Conservation (phyloP, 2,329 filamentous ascomycete genomes). For the Nemania sp. region DNA sequence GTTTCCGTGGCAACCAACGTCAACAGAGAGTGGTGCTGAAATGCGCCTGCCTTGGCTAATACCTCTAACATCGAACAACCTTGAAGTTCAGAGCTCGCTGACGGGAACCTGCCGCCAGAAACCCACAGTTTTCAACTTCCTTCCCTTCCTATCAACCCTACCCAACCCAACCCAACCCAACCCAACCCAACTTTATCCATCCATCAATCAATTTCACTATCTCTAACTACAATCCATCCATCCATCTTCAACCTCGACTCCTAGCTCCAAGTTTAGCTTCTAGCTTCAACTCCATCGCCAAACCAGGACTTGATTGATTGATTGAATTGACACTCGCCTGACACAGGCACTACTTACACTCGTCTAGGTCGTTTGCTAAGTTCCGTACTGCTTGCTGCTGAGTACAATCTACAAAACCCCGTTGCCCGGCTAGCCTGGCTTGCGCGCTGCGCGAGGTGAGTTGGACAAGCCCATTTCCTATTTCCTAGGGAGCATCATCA, state of each 20-base stretch:
- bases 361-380: constrained; percentile 51
- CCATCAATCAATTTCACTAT: too few species aligned
- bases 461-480: constrained; percentile 24
- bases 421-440: constrained; percentile 54
- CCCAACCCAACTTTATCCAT: constrained; percentile 3
- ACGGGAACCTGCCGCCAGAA: constrained; percentile 25
- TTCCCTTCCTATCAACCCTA: constrained; percentile 5
- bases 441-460: constrained; percentile 54
- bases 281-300: not conserved
- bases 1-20: constrained; percentile 39
- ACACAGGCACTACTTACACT: constrained; percentile 45
- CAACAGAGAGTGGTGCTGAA: constrained; percentile 33
- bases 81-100: not conserved
- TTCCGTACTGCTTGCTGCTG: constrained; percentile 54
- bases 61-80: constrained; percentile 9
- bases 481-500: too few species aligned
- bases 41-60: constrained; percentile 28
- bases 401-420: constrained; percentile 46
- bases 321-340: constrained; percentile 33
- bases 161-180: constrained; percentile 22
- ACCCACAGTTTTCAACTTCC: constrained; percentile 19
- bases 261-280: constrained; percentile 5
- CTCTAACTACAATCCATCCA: too few species aligned
- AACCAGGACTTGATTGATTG: not conserved
- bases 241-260: constrained; percentile 18